phyloP scores from a whole-genome alignment of 2,329 filamentous ascomycete genomes.

The Fusarium albosuccineum region DNA sequence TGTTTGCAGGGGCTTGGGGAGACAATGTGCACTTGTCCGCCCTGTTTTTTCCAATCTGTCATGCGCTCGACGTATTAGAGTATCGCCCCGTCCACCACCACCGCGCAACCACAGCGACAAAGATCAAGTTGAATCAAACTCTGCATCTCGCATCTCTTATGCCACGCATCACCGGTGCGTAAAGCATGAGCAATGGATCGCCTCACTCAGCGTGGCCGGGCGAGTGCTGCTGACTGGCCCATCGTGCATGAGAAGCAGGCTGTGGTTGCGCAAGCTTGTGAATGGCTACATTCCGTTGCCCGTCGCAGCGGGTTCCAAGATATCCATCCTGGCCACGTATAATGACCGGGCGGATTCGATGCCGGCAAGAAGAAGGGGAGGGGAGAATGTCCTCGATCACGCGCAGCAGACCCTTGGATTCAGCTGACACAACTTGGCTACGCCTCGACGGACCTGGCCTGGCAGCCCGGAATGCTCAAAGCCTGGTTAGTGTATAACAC shows the following conservation, averaged over 20 bases:
- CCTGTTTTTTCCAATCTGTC: constrained; percentile 19
- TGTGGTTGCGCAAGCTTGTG: constrained; percentile 7
- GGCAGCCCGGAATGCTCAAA: too few relatives aligned
- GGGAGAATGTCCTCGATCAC: too few relatives aligned
- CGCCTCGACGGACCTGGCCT: too few relatives aligned
- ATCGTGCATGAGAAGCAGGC: constrained; percentile 18
- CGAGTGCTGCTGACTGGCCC: constrained; percentile 26
- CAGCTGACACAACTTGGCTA: too few relatives aligned
- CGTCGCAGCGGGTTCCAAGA: neutral
- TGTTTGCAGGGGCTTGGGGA: too few relatives aligned
- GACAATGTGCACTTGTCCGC: constrained; percentile 19
- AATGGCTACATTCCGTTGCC: neutral
- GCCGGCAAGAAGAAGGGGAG: too few relatives aligned
- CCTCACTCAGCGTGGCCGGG: neutral
- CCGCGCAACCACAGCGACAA: constrained; percentile 3
- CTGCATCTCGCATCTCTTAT: constrained; percentile 11
- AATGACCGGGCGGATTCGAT: too few relatives aligned
- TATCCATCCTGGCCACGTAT: too few relatives aligned
- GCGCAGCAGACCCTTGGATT: too few relatives aligned
- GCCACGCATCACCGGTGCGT: constrained; percentile 13
- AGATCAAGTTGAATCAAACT: constrained; percentile 17
- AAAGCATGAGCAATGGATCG: neutral
- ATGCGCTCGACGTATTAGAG: constrained; percentile 23
- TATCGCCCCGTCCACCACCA: constrained; percentile 18
- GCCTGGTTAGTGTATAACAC: too few relatives aligned